Conservation (phyloP, 495 filamentous ascomycete genomes). For the Rostrohypoxylon terebratum region DNA sequence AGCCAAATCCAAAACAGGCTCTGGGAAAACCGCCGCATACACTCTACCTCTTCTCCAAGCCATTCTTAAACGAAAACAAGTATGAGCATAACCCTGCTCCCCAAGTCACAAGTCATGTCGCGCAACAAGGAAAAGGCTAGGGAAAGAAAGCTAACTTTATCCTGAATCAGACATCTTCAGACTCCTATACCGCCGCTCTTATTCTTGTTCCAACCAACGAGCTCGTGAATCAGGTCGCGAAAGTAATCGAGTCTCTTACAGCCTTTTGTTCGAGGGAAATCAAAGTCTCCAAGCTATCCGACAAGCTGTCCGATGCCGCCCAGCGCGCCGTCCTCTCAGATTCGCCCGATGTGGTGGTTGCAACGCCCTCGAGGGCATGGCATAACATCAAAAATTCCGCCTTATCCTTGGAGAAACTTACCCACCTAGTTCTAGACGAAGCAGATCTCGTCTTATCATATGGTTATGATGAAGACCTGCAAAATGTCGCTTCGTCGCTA, state of each 20-base stretch:
- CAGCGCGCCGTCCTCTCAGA: slow-evolving; percentile 88
- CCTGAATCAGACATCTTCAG: slow-evolving; percentile 49
- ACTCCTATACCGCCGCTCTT: slow-evolving; percentile 68
- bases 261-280: slow-evolving; percentile 87
- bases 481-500: slow-evolving; percentile 76
- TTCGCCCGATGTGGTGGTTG: slow-evolving; percentile 86
- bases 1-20: slow-evolving; percentile 90
- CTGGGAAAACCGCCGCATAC: slow-evolving; percentile 97
- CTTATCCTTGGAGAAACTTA: slow-evolving; percentile 75
- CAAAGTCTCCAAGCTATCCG: slow-evolving; percentile 83
- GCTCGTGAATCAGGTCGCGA: slow-evolving; percentile 88
- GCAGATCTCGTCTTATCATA: slow-evolving; percentile 95
- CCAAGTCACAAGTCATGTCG: not conserved
- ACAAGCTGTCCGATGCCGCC: slow-evolving; percentile 86
- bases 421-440: slow-evolving; percentile 91
- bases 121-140: not conserved
- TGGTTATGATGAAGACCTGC: slow-evolving; percentile 91
- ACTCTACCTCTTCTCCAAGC: slow-evolving; percentile 87
- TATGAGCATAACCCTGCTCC: slow-evolving; percentile 50
- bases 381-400: slow-evolving; percentile 75
- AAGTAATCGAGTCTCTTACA: slow-evolving; percentile 75
- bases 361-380: slow-evolving; percentile 84
- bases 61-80: slow-evolving; percentile 80
- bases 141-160: slow-evolving; percentile 7
- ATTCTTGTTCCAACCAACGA: slow-evolving; percentile 95